Conservation (phyloP, 1,139 yeast genomes). For the Yamadazyma friedrichii region DNA sequence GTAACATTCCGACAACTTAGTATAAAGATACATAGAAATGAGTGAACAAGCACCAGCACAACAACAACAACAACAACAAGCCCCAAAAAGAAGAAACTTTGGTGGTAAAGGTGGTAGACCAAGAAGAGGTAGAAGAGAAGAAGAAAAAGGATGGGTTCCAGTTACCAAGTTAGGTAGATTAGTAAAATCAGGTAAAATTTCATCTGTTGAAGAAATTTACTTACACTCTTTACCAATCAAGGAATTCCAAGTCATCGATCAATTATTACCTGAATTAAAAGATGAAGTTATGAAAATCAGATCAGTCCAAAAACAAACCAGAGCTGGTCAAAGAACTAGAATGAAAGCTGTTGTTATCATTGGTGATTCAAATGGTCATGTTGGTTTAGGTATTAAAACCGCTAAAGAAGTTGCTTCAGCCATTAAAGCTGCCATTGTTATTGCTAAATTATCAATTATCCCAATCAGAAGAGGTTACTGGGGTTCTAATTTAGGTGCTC, state of each 20-base stretch:
- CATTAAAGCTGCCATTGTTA: constrained; percentile 98
- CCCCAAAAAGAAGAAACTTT: constrained; percentile 67
- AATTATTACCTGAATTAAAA: constrained; percentile 90
- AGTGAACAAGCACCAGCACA: constrained; percentile 45
- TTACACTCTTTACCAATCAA: constrained; percentile 98
- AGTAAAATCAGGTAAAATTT: constrained; percentile 97
- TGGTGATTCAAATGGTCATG: constrained; percentile 99
- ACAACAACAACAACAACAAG: constrained; percentile 40
- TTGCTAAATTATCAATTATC: constrained; percentile 97
- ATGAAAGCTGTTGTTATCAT: constrained; percentile 99
- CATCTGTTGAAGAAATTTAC: constrained; percentile 97
- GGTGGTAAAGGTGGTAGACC: constrained; percentile 58
- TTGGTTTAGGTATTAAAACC: constrained; percentile 99
- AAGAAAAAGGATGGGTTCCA: constrained; percentile 99
- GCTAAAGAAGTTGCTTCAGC: constrained; percentile 99
- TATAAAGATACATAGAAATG: constrained; percentile 37
- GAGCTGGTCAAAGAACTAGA: constrained; percentile 99
- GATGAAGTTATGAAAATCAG: constrained; percentile 99
- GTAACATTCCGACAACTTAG: constrained; percentile 71
- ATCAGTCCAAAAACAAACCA: constrained; percentile 99
- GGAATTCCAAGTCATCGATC: constrained; percentile 99
- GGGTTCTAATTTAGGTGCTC: constrained; percentile 99
- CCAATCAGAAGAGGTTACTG: constrained; percentile 99
- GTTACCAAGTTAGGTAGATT: constrained; percentile 99
- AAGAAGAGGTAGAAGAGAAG: constrained; percentile 66